Base-by-base conservation (phyloP, 805 yeast species). In the Yamadazyma laniorum region DNA sequence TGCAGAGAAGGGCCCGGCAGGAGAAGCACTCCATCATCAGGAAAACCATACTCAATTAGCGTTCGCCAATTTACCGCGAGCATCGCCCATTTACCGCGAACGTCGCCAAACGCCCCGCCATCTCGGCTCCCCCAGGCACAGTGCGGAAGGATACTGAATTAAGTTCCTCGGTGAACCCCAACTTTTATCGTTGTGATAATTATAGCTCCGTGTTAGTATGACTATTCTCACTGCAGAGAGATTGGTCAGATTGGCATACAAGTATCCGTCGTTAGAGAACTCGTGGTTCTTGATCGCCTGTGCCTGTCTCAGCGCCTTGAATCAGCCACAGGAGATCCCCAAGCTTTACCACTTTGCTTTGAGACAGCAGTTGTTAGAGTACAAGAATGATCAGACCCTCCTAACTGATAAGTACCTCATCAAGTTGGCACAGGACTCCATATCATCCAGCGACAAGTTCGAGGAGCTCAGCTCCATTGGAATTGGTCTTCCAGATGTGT, bases 261-360 rank as follows among this genome's bases (percentile, higher is more conserved):
- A 69, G 26, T 77, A 77, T 55, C 82, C 85, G 1, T 59, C 59
- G 8, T 68, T 87, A 19, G 61, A 68, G 29, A 64, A 70, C 45
- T 55, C 75, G 16, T 90, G 96, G 96, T 85, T 81, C 54, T 63
- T 79, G 26, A 65, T 88, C 15, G 91, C 95, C 0, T 85, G 93
- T 6, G 85, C 91, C 0, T 77, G 95, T 7, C 70, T 89, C 34
- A 77, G 91, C 2, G 89, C 82, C 5, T 82, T 91, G 51, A 90
- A 90, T 53, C 76, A 74, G 43, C 95, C 96, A 0, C 77, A 81
- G 35, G 96, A 85, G 45, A 76, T 88, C 21, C 90, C 95, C 2
- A 70, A 67, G 39, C 55, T 90, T 3, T 84, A 82, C 56, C 85
- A 85, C 45, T 82, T 81, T 61, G 88, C 89, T 14, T 53, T 72